Evolutionary conservation across 495 filamentous ascomycete species (phyloP).

Genomic region (Talaromyces ruber): DNA sequence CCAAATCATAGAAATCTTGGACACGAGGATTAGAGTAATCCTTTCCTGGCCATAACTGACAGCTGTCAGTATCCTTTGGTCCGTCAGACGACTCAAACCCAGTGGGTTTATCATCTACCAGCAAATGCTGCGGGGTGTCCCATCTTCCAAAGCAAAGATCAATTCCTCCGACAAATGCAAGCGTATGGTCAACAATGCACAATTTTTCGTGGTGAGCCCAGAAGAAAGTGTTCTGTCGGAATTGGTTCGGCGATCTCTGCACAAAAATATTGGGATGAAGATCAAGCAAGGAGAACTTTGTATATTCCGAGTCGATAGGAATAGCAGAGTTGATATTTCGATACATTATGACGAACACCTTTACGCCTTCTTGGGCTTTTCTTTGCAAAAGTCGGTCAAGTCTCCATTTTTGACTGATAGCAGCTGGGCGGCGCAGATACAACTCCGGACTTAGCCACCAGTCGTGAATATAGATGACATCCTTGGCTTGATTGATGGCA

Average conservation of each 20-base stretch:
- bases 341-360: conserved; percentile 97
- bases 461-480: conserved; percentile 98
- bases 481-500: conserved; percentile 94
- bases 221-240: conserved; percentile 99
- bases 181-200: conserved; percentile 88
- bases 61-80: conserved; percentile 86
- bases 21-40: conserved; percentile 97
- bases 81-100: conserved; percentile 74
- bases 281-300: conserved; percentile 94
- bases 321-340: conserved; percentile 97
- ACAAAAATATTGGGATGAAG: conserved; percentile 95
- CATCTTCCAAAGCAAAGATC: conserved; percentile 97
- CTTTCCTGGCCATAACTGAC: conserved; percentile 95
- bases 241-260: conserved; percentile 91
- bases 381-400: conserved; percentile 88
- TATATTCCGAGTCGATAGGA: conserved; percentile 97
- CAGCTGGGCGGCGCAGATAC: conserved; percentile 90
- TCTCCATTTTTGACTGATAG: conserved; percentile 98
- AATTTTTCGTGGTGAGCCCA: conserved; percentile 99
- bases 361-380: conserved; percentile 92
- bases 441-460: conserved; percentile 98
- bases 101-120: conserved; percentile 89
- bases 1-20: conserved; percentile 86
- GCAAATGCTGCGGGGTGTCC: conserved; percentile 88
- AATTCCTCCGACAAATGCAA: conserved; percentile 93